phyloP scores from a whole-genome alignment of 2,329 filamentous ascomycete species.

The Blastomyces emzantsi region DNA sequence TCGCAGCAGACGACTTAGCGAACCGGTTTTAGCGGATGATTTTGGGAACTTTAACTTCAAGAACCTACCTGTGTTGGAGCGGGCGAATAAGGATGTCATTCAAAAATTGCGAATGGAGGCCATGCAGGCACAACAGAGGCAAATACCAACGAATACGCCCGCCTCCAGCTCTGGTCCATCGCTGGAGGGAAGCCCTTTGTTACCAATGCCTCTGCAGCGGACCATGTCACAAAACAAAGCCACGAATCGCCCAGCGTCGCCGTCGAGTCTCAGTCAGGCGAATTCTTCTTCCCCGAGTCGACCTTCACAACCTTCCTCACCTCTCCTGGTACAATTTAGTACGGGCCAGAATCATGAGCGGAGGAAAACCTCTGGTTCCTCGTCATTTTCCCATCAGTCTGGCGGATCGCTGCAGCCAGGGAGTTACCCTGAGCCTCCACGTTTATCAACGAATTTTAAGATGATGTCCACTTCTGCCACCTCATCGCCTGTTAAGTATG shows the following conservation, averaged over 20 bases:
- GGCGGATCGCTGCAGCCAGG: slow-evolving; percentile 60
- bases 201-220: slow-evolving; percentile 70
- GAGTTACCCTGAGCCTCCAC: slow-evolving; percentile 62
- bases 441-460: slow-evolving; percentile 46
- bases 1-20: slow-evolving; percentile 78
- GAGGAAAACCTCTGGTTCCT: slow-evolving; percentile 85
- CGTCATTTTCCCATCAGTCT: slow-evolving; percentile 63
- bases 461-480: slow-evolving; percentile 42
- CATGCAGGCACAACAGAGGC: slow-evolving; percentile 57
- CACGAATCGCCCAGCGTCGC: slow-evolving; percentile 71
- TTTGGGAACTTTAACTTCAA: slow-evolving; percentile 97
- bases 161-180: slow-evolving; percentile 54
- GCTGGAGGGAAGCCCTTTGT: slow-evolving; percentile 74
- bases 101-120: slow-evolving; percentile 91
- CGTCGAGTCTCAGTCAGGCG: slow-evolving; percentile 66
- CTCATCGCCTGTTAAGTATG: slow-evolving; percentile 46
- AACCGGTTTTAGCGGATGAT: slow-evolving; percentile 80
- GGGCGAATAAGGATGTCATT: slow-evolving; percentile 97
- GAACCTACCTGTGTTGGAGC: slow-evolving; percentile 90
- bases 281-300: slow-evolving; percentile 87
- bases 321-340: slow-evolving; percentile 92
- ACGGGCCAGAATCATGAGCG: slow-evolving; percentile 71
- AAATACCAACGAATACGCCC: slow-evolving; percentile 27
- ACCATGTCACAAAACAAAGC: slow-evolving; percentile 76
- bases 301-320: slow-evolving; percentile 74